Base-by-base conservation (phyloP, 2,329 filamentous ascomycete species). In the Ascomycota sp. region DNA sequence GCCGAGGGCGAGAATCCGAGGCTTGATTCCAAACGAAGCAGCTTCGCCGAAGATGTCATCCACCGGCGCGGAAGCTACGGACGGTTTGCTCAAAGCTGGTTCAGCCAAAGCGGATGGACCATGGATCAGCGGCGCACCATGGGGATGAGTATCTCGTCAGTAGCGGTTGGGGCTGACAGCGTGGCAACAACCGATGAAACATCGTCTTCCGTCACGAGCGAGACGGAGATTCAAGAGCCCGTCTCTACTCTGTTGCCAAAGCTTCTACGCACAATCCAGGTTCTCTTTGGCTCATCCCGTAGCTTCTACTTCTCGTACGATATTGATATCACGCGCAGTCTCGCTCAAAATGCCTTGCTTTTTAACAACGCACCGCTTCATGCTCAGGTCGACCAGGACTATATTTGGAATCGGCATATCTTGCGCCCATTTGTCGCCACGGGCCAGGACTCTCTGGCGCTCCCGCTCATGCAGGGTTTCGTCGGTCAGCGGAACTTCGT, bases 291-390 rank as follows among this genome's bases (percentile, higher is more conserved):
- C 1, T 67, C 73, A 4, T 83, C 77, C 0, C 67, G 68, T 40
- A 93, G 81, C 50, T 95, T 93, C 53, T 95, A 77, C 59, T 98
- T 86, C 52, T 84, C 84, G 1, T 93, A 98, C 51, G 89, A 98
- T 41, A 68, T 86, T 49, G 84, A 98, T 49, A 68, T 98, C 33
- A 95, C 89, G 1, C 68, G 76, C 36, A 72, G 67, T 40, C 46
- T 72, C 36, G 53, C 55, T 3, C 59, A 51, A 31, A 39, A 43
- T 25, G 35, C 43, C 0, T 33, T 38, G 11, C 29, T 45, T 9
- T 32, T 42, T 1, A 43, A 38, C n/a, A 44, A 48, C 24, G 30
- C 43, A 5, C 74, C 83, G 6, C 58, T 92, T 4, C 67, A 81
- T 50, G 69, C 69, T 40, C 64, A 69, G 37, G 82, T 76, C 16